Base-by-base conservation (phyloP, 2,329 filamentous ascomycete genomes). In the Tolypocladium pustulatum region DNA sequence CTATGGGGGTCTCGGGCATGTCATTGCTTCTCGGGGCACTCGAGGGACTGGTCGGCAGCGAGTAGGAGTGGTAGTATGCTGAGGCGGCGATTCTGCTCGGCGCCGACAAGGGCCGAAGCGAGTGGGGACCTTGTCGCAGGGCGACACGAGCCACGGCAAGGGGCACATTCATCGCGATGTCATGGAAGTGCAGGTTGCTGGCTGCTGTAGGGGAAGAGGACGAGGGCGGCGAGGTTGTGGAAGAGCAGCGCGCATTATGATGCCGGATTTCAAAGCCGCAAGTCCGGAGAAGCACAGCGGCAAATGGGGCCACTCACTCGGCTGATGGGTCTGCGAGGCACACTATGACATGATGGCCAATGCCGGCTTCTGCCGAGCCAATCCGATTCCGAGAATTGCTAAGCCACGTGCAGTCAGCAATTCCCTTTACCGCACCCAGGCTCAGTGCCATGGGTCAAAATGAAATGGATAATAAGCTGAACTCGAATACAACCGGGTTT, bases 1-100 rank as follows among this genome's bases (percentile, higher is more conserved):
- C 69, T 63, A 80, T 78, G 17, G 80, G 76, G 22, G 76, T 76
- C 63, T 80, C 77, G 55, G 75, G 72, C 27, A 76, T 71, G 54
- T 73, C 72, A 59, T 76, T 74, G 65, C 73, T 76, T 59, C 75
- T 72, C 20, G 76, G 72, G 22, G 72, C 68, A 51, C 75, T 67
- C 20, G 77, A 66, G 20, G 72, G 69, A 6, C 73, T 69, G 53
- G 72, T 75, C 4, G 78, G 77, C 38, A 83, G 73, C 20, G 78
- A 71, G 63, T 83, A 82, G 56, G 80, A 75, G 62, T 83, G 80
- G 69, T 81, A 83, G 69, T 81, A 82, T 57, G 76, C 71, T 40
- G 67, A 58, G 54, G 67, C 66, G 56, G 64, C 64, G 38, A 65
- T 61, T 63, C 65, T 61, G 63, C 65, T 61, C n/a, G 71, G 65